Base-by-base conservation (phyloP, 2,329 filamentous ascomycete genomes). In the Colletotrichum tofieldiae region DNA sequence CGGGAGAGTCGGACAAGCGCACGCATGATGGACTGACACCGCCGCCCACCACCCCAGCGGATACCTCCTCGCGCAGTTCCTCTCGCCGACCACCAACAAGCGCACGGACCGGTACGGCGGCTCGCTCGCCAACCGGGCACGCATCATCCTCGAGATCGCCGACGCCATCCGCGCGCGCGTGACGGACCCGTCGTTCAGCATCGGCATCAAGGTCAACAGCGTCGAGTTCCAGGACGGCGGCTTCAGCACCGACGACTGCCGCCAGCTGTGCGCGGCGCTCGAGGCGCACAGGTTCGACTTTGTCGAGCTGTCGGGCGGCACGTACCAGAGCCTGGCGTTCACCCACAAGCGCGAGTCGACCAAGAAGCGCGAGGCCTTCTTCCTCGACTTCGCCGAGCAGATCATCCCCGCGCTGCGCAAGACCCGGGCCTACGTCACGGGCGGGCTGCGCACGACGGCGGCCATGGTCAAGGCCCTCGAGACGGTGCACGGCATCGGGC, bases 301-400 rank as follows among this genome's bases (percentile, higher is more conserved):
- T 76, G 87, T 92, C 7, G 90, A 92, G 79, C 81, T 92, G 0
- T 87, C 83, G 0, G 90, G 90, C 16, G 90, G 90, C 9, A 92
- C 89, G 0, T 91, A 90, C 75, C 86, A 92, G 79, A 79, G 82
- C 23, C 77, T 88, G 0, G 87, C 84, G 0, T 89, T 90, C 73
- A 75, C 75, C 2, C 86, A 89, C 77, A 83, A 85, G 79, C 82
- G 84, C 60, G 89, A 91, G 54, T 86, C 83, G 20, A 90, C 88
- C 6, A 84, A 82, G 78, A 86, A 87, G 79, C 82, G 88, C 5
- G 89, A 90, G 76, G 85, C 87, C 1, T 91, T 90, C 83, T 91
- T 91, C 83, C 77, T 91, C 55, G 88, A 90, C 2, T 91, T 90
- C 70, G 89, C 89, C 0, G 85, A 91, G 70, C 76, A 79, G 73